Base-by-base conservation (phyloP, 1,284 basidiomycete species). In the Lignosus rhinocerotis region DNA sequence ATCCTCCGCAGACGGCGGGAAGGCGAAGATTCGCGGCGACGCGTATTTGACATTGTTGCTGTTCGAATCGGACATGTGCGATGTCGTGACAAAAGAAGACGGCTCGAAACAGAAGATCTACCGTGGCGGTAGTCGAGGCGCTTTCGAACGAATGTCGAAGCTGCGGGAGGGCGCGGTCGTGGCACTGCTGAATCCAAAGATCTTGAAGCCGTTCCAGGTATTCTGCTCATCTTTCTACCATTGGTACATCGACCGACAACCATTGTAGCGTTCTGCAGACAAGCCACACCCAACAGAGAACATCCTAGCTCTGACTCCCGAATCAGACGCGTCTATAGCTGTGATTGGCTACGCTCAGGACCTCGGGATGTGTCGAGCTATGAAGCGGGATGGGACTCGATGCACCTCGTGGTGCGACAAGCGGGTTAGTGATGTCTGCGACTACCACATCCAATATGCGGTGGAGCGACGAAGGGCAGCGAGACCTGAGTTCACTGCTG, bases 341-440 rank as follows among this genome's bases (percentile, higher is more conserved):
- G 78, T 93, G 36, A 87, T 99, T 51, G 96, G 96, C 0, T 83
- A 87, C n/a, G 83, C 94, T 3, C 82, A 81, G 33, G 94, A 98
- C 71, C 80, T 98, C 2, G 92, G 93, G 0, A 86, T 86, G 75
- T 99, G 96, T 70, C 78, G 77, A 2, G 93, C 92, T 6, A 71
- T 80, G 42, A 89, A 87, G 69, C 82, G 84, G 43, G 93, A 97
- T 60, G 94, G 94, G 1, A 87, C 88, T 53, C 69, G 80, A 1
- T 98, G 96, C 68, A 84, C 84, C 10, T 82, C 85, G 46, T 98
- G 95, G 94, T 91, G 88, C 55, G 95, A 98, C 74, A 87, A 86
- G 75, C 86, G 85, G 56, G 83, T 88, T 59, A 88, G 88, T 63
- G 85, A 88, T 17, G 87, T 92, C 8, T 98, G 96, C 73, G 94